These are phyloP conservation scores for Cunninghamia lanceolata DNA, from an alignment of 75 land plant species.

Conservation along the genomic window DNA sequence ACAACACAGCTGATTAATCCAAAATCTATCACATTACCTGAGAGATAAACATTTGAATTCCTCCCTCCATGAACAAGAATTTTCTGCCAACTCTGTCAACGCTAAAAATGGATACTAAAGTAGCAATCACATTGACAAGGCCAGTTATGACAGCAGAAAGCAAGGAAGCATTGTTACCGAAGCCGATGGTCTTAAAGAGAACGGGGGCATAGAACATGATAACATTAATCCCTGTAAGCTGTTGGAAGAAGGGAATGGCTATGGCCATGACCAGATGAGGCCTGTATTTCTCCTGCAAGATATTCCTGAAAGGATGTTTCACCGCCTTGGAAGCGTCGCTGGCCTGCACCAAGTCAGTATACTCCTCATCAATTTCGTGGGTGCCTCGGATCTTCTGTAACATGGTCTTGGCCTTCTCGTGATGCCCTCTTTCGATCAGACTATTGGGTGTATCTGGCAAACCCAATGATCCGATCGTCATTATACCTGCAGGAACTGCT, in stretches of 20 bases:
- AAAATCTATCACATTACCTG: constrained; percentile 24
- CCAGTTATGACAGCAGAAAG: constrained; percentile 59
- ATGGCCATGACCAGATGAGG: constrained; percentile 67
- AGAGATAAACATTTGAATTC: constrained; percentile 52
- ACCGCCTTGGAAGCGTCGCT: constrained; percentile 52
- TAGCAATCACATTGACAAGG: constrained; percentile 44
- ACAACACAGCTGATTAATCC: background rate
- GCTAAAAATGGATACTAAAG: constrained; percentile 42
- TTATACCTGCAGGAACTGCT: constrained; percentile 61
- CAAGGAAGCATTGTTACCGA: constrained; percentile 41
- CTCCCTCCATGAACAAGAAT: constrained; percentile 52
- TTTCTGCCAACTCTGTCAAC: constrained; percentile 46
- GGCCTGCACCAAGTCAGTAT: constrained; percentile 52
- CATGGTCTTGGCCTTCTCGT: constrained; percentile 34
- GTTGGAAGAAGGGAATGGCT: constrained; percentile 50
- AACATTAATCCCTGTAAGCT: constrained; percentile 55
- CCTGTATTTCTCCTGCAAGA: constrained; percentile 39
- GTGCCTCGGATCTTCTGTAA: constrained; percentile 58
- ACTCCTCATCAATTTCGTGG: constrained; percentile 55
- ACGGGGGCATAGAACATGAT: constrained; percentile 72
- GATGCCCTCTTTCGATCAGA: constrained; percentile 59
- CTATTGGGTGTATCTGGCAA: constrained; percentile 86
- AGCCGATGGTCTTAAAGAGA: constrained; percentile 49
- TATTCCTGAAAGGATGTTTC: constrained; percentile 57
- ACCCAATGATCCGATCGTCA: constrained; percentile 57